Evolutionary conservation across 768 basidiomycete genomes (phyloP), one percentile per base, ranked within the genome.

Genomic region (Lactarius trivialis): DNA sequence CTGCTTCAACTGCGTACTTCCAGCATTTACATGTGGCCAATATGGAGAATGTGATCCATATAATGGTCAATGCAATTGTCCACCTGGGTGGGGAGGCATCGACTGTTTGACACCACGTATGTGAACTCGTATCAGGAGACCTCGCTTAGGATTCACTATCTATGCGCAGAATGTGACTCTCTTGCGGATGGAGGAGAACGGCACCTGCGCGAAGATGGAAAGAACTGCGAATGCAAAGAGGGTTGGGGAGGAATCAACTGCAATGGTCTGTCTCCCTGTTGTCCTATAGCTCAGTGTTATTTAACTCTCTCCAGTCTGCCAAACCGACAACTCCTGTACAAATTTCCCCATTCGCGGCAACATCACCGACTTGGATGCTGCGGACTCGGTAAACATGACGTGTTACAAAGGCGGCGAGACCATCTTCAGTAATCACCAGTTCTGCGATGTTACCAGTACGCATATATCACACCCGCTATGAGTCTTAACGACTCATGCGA

Each of bases 231-330:
- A 28, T 99, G 97, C 73, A 89, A 89, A 68, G 92, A 94, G 1
- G 96, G 94, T 0, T 99, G 96, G 96, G 82, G 82, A 45, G 96
- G 97, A 15, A 87, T 98, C 64, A 98, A 98, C 71, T 99, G 97
- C 77, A 98, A 99, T 75, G 94, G 95, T 94, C 56, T 60, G 83
- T 70, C 30, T 9, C 11, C 19, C 33, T 32, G 33, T 12, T 55
- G 26, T 43, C 3, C 21, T n/a, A 6, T 28, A 12, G 56, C 30
- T 37, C 30, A 17, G 30, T 21, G 28, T 41, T 48, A 26, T 15
- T 49, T 60, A 28, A 65, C 8, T 58, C n/a, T 56, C 21, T 0
- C 43, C 68, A 98, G 96, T 98, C 2, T 99, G 96, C 76, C 77
- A 93, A 73, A 86, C 78, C 52, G 84, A 98, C 72, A 70, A 82